A percentile compares a stretch with the other conserved stretches of the same genome.
Evolutionary conservation across 2,329 filamentous ascomycete species (phyloP).

Genomic region (Microsporum audouinii): DNA sequence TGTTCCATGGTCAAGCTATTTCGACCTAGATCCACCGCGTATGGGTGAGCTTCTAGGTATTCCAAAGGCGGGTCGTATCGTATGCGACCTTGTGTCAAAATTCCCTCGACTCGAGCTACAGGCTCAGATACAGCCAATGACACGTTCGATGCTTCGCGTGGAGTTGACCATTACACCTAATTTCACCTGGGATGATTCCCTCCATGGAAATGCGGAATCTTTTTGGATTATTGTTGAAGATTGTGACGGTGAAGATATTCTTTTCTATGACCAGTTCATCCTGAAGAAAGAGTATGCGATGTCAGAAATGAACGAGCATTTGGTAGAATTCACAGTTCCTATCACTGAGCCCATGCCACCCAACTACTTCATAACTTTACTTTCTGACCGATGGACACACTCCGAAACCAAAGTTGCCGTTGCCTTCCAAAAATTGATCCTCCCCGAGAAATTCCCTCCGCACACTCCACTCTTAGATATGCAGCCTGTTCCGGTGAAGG

Average conservation of each 20-base stretch:
- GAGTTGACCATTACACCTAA: conserved; percentile 87
- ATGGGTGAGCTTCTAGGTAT: conserved; percentile 92
- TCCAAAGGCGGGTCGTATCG: conserved; percentile 73
- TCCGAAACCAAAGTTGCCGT: conserved; percentile 87
- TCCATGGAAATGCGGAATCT: conserved; percentile 79
- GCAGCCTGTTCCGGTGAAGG: conserved; percentile 78
- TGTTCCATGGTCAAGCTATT: conserved; percentile 85
- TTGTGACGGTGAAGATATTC: conserved; percentile 88
- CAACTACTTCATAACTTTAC: conserved; percentile 92
- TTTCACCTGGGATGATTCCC: conserved; percentile 84
- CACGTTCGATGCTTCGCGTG: conserved; percentile 79
- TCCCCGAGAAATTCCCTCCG: conserved; percentile 90
- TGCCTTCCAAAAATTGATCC: conserved; percentile 85
- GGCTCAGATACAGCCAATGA: conserved; percentile 88
- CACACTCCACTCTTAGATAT: conserved; percentile 87
- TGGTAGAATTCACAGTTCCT: conserved; percentile 91
- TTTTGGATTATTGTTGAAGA: conserved; percentile 98
- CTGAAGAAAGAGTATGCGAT: conserved; percentile 79
- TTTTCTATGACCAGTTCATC: conserved; percentile 90
- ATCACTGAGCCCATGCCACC: conserved; percentile 97
- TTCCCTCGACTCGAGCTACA: conserved; percentile 89
- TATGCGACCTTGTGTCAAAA: conserved; percentile 78
- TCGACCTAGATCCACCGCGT: conserved; percentile 87
- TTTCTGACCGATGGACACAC: conserved; percentile 98
- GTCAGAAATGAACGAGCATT: conserved; percentile 78